Percentiles rank a stretch among this genome's conserved stretches.
phyloP scores from a whole-genome alignment of 2,329 filamentous ascomycete genomes.

The Lasiodiplodia sp. region DNA sequence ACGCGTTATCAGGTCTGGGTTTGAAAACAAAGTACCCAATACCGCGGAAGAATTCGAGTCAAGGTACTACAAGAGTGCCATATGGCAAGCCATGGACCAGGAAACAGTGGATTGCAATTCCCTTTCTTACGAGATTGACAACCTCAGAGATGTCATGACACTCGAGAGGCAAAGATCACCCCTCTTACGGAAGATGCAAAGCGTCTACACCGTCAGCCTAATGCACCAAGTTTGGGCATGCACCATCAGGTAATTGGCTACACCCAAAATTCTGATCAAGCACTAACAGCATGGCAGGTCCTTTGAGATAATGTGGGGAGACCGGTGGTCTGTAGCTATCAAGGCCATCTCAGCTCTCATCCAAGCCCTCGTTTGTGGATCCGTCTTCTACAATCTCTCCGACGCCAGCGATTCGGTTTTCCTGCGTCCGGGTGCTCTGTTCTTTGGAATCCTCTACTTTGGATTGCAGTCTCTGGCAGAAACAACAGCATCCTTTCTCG shows the following conservation, averaged over 20 bases:
- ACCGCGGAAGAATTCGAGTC: slow-evolving; percentile 54
- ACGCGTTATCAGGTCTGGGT: neutral
- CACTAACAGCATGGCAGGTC: too few relatives aligned
- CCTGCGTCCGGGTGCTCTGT: slow-evolving; percentile 63
- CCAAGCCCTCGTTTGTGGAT: slow-evolving; percentile 68
- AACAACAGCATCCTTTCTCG: slow-evolving; percentile 68
- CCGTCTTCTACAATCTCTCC: slow-evolving; percentile 64
- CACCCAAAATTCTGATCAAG: too few relatives aligned
- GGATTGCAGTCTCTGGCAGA: slow-evolving; percentile 64
- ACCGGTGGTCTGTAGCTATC: slow-evolving; percentile 41
- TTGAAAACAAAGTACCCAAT: slow-evolving; percentile 46
- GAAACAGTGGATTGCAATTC: too few relatives aligned
- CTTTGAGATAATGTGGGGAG: slow-evolving; percentile 41
- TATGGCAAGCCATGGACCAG: too few relatives aligned
- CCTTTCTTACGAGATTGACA: too few relatives aligned
- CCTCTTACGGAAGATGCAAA: too few relatives aligned
- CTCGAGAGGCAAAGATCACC: too few relatives aligned
- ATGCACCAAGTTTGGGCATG: too few relatives aligned
- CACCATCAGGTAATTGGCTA: too few relatives aligned
- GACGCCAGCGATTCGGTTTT: slow-evolving; percentile 61
- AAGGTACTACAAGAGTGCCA: slow-evolving; percentile 30
- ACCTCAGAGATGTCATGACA: too few relatives aligned
- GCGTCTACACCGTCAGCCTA: slow-evolving; percentile 37
- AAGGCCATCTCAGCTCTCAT: slow-evolving; percentile 58
- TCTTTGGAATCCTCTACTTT: slow-evolving; percentile 67